Percentiles rank a stretch among this genome's conserved stretches.
Conservation (phyloP, 345 rosid genomes). For the Viola odorata region DNA sequence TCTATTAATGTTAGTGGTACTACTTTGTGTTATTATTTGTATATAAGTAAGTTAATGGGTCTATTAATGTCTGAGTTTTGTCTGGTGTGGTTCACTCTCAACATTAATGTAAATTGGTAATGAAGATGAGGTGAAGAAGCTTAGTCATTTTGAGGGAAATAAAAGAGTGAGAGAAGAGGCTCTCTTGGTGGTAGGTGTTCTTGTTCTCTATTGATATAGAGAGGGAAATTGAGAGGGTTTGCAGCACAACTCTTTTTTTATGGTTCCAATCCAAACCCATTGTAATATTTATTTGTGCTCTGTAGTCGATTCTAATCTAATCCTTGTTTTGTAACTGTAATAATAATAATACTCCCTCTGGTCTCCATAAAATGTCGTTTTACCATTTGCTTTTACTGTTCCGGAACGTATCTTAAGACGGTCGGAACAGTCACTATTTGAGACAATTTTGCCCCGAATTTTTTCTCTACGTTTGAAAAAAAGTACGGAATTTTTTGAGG, state of each 20-base stretch:
- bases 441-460: too few species aligned
- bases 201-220: conserved; percentile 9
- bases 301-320: neutral
- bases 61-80: neutral
- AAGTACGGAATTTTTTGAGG: too few species aligned
- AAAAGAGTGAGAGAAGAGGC: neutral
- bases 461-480: too few species aligned
- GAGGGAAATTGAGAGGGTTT: conserved; percentile 1
- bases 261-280: neutral
- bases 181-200: neutral
- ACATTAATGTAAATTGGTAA: conserved; percentile 14
- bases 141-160: conserved; percentile 26
- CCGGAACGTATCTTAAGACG: too few species aligned
- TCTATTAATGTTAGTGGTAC: conserved; percentile 14
- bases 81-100: conserved; percentile 8
- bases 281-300: conserved; percentile 1
- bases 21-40: conserved; percentile 16
- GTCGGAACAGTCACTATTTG: too few species aligned
- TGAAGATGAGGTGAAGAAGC: conserved; percentile 14
- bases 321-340: conserved; percentile 17
- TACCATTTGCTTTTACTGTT: too few species aligned
- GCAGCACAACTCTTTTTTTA: neutral
- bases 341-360: too few species aligned
- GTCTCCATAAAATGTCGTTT: too few species aligned
- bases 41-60: conserved; percentile 7